A percentile compares a stretch with the other conserved stretches of the same genome.
phyloP scores from a whole-genome alignment of 2,329 filamentous ascomycete genomes.

The Beauveria pseudobassiana region DNA sequence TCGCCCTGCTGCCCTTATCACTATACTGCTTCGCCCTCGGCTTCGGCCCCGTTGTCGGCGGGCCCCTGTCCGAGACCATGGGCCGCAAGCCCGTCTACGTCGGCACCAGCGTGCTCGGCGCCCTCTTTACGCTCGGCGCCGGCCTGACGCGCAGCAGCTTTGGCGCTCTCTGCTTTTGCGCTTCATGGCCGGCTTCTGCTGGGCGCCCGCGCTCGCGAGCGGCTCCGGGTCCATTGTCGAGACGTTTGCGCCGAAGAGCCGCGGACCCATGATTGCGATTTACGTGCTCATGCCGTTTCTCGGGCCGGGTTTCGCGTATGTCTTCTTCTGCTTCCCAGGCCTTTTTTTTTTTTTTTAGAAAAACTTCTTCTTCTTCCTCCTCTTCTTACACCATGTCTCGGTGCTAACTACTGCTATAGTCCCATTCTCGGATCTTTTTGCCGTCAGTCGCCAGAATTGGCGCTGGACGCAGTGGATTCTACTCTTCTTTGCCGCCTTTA shows the following conservation, averaged over 20 bases:
- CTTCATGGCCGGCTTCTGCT: slow-evolving; percentile 48
- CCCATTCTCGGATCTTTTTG: slow-evolving; percentile 44
- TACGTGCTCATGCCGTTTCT: slow-evolving; percentile 46
- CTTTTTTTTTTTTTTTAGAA: background rate
- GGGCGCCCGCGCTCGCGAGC: slow-evolving; percentile 41
- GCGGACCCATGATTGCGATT: slow-evolving; percentile 35
- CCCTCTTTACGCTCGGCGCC: slow-evolving; percentile 49
- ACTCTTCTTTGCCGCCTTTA: slow-evolving; percentile 36
- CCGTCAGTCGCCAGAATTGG: slow-evolving; percentile 38
- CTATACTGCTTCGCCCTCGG: slow-evolving; percentile 54
- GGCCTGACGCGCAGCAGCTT: slow-evolving; percentile 43
- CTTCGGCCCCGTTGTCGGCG: slow-evolving; percentile 51
- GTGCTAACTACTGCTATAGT: slow-evolving; percentile 20
- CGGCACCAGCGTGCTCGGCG: slow-evolving; percentile 36
- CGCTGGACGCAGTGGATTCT: slow-evolving; percentile 47
- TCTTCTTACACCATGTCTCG: background rate
- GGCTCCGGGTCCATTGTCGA: slow-evolving; percentile 43
- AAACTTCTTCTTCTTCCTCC: background rate
- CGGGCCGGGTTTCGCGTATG: slow-evolving; percentile 44
- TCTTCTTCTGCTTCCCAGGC: background rate
- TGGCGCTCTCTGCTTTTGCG: slow-evolving; percentile 44
- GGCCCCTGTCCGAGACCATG: slow-evolving; percentile 50
- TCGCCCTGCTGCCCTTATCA: slow-evolving; percentile 51
- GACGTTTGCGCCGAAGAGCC: slow-evolving; percentile 34
- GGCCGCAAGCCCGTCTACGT: slow-evolving; percentile 49